Evolutionary conservation across 2,329 filamentous ascomycete genomes (phyloP).

Genomic region (Orbilia javanica): DNA sequence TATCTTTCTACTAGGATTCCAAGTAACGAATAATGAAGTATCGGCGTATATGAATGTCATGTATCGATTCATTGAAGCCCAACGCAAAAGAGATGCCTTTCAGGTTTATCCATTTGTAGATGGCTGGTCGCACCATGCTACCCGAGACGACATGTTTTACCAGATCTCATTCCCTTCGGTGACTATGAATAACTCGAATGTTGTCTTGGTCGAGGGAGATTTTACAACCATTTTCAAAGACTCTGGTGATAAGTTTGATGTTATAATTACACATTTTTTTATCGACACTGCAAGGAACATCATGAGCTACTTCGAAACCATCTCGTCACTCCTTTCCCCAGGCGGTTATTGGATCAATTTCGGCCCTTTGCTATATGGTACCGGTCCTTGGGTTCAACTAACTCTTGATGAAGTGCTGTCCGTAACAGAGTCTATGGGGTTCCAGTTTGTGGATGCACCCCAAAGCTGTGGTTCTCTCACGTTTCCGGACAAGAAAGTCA

Average conservation of each 20-base stretch:
- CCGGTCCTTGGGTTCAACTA: conserved; percentile 70
- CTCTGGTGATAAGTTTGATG: conserved; percentile 66
- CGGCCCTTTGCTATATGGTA: conserved; percentile 71
- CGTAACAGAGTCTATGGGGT: conserved; percentile 69
- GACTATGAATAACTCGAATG: conserved; percentile 63
- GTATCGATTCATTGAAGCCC: conserved; percentile 66
- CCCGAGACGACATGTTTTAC: conserved; percentile 68
- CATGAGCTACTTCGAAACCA: conserved; percentile 71
- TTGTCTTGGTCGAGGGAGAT: conserved; percentile 71
- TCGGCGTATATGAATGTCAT: conserved; percentile 72
- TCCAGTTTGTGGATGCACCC: conserved; percentile 67
- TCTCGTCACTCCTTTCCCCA: conserved; percentile 67
- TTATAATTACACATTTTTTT: conserved; percentile 72
- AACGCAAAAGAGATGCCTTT: conserved; percentile 58
- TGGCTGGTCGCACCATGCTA: conserved; percentile 71
- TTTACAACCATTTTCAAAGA: conserved; percentile 67
- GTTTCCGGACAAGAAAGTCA: conserved; percentile 65
- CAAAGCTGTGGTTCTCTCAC: conserved; percentile 66
- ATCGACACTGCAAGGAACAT: conserved; percentile 73
- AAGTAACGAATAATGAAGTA: conserved; percentile 72
- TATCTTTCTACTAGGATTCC: conserved; percentile 65
- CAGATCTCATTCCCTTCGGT: conserved; percentile 68
- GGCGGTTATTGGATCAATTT: conserved; percentile 72
- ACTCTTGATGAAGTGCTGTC: conserved; percentile 70
- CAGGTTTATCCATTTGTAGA: conserved; percentile 71